Evolutionary conservation across 179 eudicot species (phyloP), one percentile per base, ranked within the genome.

Genomic region (Beta lomatogona): DNA sequence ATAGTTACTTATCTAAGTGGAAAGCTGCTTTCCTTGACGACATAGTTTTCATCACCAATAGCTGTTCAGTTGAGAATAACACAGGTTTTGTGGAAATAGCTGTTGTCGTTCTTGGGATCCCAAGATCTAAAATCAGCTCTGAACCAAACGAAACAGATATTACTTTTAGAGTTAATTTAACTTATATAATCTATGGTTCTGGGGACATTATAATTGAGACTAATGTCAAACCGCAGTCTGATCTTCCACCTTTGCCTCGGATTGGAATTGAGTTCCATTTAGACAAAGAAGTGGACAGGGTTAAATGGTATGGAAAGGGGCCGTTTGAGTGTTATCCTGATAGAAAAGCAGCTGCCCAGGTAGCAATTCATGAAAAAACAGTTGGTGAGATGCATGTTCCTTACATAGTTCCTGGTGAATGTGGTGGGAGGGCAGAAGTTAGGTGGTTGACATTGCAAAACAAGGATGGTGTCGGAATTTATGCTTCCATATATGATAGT

Each of bases 281-380:
- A 77, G 90, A 90, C 77, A 94, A 91, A 82, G 84, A 92, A 70
- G 78, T 94, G 87, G 92, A 94, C 79, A 86, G 58, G 80, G 84
- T 94, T 13, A 87, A 88, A 75, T 96, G 99, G 99, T 96, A 89
- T 45, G 99, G 99, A 6, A 92, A 88, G 77, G 99, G 98, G 54
- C 97, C 99, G 54, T 96, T 92, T 77, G 99, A 96, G 84, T 96
- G 98, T 76, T 96, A 96, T 79, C 98, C 99, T 13, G 99, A 96
- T 79, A 88, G 98, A 66, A 94, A 96, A 87, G 89, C 93, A 75
- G 91, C 94, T 81, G 97, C 99, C 36, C 94, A 91, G 44, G 90
- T 96, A 57, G 98, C 91, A 63, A 73, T 90, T 70, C 89, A 96
- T 63, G 94, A 91, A 80, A 86, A 89, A 82, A 88, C 86, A 12